A percentile compares a stretch with the other conserved stretches of the same genome.
These are phyloP conservation scores for Exophiala sideris DNA, from an alignment of 2,329 filamentous ascomycete species.

Conservation along the genomic window DNA sequence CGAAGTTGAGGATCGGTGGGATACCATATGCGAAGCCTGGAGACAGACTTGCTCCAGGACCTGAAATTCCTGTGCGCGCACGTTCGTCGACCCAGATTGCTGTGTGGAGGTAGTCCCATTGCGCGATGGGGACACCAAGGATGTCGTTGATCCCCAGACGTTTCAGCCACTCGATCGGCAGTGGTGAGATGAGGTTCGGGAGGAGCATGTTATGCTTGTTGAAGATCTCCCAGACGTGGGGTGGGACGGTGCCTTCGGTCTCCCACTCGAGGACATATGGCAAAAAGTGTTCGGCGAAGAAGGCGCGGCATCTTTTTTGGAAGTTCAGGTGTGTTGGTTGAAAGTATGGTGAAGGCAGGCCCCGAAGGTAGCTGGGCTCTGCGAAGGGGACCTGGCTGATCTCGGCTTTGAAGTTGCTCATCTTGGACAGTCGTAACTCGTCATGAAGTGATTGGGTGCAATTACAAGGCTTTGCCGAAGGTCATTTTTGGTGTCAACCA, in stretches of 20 bases:
- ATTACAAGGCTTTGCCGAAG: no score
- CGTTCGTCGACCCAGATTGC: constrained; percentile 70
- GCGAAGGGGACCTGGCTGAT: constrained; percentile 58
- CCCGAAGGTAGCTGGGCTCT: constrained; percentile 67
- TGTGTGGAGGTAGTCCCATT: constrained; percentile 69
- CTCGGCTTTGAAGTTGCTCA: background rate
- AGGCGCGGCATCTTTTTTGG: constrained; percentile 65
- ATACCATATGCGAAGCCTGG: constrained; percentile 70
- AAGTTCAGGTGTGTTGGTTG: constrained; percentile 61
- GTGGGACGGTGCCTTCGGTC: constrained; percentile 58
- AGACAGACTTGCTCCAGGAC: constrained; percentile 56
- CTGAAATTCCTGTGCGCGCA: constrained; percentile 60
- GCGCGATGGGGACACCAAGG: constrained; percentile 63
- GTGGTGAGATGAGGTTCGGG: constrained; percentile 63
- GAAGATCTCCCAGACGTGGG: constrained; percentile 63
- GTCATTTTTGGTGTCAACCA: no score
- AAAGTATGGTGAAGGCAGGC: constrained; percentile 69
- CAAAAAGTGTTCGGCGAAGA: constrained; percentile 61
- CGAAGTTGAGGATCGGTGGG: constrained; percentile 68
- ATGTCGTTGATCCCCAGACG: constrained; percentile 63
- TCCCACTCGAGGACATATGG: constrained; percentile 68
- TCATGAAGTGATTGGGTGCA: no score
- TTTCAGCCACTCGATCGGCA: constrained; percentile 66
- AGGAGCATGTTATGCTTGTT: constrained; percentile 64
- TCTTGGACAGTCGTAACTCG: background rate